A percentile compares a stretch with the other conserved stretches of the same genome.
Conservation (phyloP, 1,284 basidiomycete species). For the Stereum hirsutum region DNA sequence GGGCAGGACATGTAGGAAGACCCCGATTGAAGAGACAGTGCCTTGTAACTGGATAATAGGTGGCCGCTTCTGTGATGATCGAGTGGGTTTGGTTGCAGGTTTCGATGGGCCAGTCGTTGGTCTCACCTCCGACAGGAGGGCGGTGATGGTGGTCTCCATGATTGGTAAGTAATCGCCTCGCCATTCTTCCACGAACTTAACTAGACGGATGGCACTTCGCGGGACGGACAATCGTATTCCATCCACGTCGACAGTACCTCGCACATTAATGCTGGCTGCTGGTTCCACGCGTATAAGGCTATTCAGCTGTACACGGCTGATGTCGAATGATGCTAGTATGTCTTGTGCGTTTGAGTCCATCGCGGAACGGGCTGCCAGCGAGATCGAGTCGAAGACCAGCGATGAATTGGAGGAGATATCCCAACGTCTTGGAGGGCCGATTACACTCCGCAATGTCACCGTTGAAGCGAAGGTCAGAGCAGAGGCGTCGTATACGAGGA, state of each 20-base stretch:
- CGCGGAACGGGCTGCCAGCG: slow-evolving; percentile 49
- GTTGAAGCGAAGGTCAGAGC: slow-evolving; percentile 32
- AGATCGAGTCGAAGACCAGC: slow-evolving; percentile 36
- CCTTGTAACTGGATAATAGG: slow-evolving; percentile 39
- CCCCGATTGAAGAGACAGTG: slow-evolving; percentile 34
- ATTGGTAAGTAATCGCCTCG: slow-evolving; percentile 65
- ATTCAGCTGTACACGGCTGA: slow-evolving; percentile 36
- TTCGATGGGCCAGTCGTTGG: slow-evolving; percentile 18
- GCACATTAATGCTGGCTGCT: slow-evolving; percentile 26
- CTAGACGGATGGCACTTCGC: slow-evolving; percentile 69
- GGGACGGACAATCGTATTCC: slow-evolving; percentile 53
- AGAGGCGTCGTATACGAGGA: slow-evolving; percentile 34
- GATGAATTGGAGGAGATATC: slow-evolving; percentile 38
- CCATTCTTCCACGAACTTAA: slow-evolving; percentile 75
- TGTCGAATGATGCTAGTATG: slow-evolving; percentile 47
- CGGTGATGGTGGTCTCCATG: slow-evolving; percentile 55
- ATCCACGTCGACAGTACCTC: slow-evolving; percentile 33
- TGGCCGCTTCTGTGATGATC: too few relatives aligned
- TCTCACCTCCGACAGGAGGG: slow-evolving; percentile 52
- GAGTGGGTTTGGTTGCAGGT: slow-evolving; percentile 15
- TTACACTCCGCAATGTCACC: slow-evolving; percentile 24
- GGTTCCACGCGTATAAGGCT: slow-evolving; percentile 35
- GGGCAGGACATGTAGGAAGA: slow-evolving; percentile 73
- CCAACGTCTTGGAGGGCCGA: slow-evolving; percentile 12
- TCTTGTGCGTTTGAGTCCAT: slow-evolving; percentile 34